Conservation (phyloP, 2,329 filamentous ascomycete genomes). For the Escovopsis weberi region DNA sequence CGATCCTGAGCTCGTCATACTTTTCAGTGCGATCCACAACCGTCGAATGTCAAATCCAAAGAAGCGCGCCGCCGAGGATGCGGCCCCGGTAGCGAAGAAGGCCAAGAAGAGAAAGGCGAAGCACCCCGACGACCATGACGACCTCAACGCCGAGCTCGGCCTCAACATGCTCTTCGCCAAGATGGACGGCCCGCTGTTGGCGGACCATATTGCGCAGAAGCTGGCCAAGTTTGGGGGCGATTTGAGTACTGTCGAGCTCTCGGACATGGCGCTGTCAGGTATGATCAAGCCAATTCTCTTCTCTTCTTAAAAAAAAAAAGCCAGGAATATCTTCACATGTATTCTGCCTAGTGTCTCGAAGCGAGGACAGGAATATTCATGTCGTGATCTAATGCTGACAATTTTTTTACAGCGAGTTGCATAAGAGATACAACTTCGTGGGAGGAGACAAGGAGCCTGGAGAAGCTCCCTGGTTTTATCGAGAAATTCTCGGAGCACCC, state of each 20-base stretch:
- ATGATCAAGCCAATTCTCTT: conserved; percentile 12
- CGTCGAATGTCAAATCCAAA: conserved; percentile 26
- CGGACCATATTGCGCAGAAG: conserved; percentile 73
- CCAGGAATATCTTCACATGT: neutral
- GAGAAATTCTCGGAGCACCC: conserved; percentile 48
- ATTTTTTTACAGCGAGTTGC: conserved; percentile 40
- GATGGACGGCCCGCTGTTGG: conserved; percentile 71
- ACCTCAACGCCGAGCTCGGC: conserved; percentile 53
- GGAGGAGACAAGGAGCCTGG: conserved; percentile 48
- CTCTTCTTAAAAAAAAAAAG: no score
- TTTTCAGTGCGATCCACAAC: no score
- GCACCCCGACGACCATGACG: conserved; percentile 35
- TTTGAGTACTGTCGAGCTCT: conserved; percentile 68
- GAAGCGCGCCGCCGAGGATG: conserved; percentile 42
- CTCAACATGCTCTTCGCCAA: conserved; percentile 67
- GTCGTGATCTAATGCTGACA: neutral
- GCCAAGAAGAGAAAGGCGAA: conserved; percentile 42
- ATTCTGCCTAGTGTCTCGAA: neutral
- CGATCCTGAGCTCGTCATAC: no score
- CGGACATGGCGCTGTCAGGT: conserved; percentile 71
- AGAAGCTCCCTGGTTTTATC: conserved; percentile 66
- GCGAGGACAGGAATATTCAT: neutral
- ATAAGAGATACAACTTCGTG: conserved; percentile 73
- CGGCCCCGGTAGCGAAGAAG: conserved; percentile 27
- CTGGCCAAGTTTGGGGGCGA: conserved; percentile 66